Evolutionary conservation across 2,329 filamentous ascomycete species (phyloP).

Genomic region (Malbranchea cinnamomea): DNA sequence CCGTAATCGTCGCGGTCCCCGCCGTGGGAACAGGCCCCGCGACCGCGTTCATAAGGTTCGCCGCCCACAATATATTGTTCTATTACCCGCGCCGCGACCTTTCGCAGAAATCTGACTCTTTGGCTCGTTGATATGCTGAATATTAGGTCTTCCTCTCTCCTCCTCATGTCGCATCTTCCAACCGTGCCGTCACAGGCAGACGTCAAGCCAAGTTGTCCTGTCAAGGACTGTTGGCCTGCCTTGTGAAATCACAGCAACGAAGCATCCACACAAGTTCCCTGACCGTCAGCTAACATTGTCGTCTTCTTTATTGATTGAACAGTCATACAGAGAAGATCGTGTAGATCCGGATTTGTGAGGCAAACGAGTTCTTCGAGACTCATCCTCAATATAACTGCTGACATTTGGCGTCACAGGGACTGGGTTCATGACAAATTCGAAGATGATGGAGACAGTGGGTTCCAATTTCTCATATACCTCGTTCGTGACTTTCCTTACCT

Average conservation of each 20-base stretch:
- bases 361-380: not conserved
- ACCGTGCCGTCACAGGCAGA: slow-evolving; percentile 21
- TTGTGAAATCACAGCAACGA: not conserved
- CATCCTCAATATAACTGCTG: not conserved
- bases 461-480: slow-evolving; percentile 7
- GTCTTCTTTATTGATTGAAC: slow-evolving; percentile 19
- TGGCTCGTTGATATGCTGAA: slow-evolving; percentile 7
- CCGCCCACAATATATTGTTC: slow-evolving; percentile 5
- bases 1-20: slow-evolving; percentile 21
- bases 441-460: slow-evolving; percentile 45
- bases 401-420: slow-evolving; percentile 40
- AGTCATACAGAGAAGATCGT: slow-evolving; percentile 31
- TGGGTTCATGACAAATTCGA: slow-evolving; percentile 92
- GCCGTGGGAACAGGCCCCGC: slow-evolving; percentile 44
- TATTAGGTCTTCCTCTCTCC: slow-evolving; percentile 29
- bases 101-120: slow-evolving; percentile 9
- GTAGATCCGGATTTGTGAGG: slow-evolving; percentile 32
- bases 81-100: slow-evolving; percentile 11
- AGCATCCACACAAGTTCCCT: slow-evolving; percentile 2
- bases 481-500: slow-evolving; percentile 12
- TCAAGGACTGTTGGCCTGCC: not conserved
- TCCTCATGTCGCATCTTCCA: slow-evolving; percentile 23
- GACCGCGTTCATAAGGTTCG: slow-evolving; percentile 83
- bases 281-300: slow-evolving; percentile 31
- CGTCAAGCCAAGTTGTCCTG: slow-evolving; percentile 15